Percentiles rank a stretch among this genome's conserved stretches.
Conservation (phyloP, 2,329 filamentous ascomycete species). For the Alternaria longipes region DNA sequence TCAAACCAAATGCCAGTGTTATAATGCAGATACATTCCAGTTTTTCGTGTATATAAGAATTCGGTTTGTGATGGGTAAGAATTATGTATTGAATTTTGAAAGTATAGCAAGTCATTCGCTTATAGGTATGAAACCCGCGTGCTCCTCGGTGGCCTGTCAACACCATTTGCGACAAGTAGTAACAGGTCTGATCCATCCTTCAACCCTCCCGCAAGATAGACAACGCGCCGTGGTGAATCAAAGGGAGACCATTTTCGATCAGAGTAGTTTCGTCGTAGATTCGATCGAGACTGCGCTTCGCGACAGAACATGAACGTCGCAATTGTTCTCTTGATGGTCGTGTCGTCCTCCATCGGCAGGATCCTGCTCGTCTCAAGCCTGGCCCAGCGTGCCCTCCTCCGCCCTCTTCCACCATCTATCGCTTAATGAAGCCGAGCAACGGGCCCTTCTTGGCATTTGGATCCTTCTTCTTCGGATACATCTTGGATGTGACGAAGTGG, state of each 20-base stretch:
- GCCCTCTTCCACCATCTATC: slow-evolving; percentile 15
- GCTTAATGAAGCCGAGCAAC: slow-evolving; percentile 34
- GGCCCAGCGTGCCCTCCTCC: background rate
- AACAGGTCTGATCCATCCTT: background rate
- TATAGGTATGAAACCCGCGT: background rate
- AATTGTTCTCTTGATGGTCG: slow-evolving; percentile 1
- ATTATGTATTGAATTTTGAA: slow-evolving; percentile 20
- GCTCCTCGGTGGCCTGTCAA: background rate
- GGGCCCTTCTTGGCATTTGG: slow-evolving; percentile 39
- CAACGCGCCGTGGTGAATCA: background rate
- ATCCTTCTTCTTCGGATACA: slow-evolving; percentile 39
- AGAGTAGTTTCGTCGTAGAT: background rate
- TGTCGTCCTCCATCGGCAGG: background rate
- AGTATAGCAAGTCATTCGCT: slow-evolving; percentile 9
- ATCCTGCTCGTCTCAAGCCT: background rate
- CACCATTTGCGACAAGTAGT: background rate
- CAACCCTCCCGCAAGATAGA: background rate
- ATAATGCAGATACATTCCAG: background rate
- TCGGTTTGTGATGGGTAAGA: background rate
- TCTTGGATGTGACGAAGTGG: slow-evolving; percentile 42
- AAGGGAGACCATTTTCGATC: background rate
- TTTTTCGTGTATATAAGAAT: background rate
- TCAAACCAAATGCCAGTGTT: background rate
- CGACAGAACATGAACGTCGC: background rate
- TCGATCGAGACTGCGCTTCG: slow-evolving; percentile 1